A percentile compares a stretch with the other conserved stretches of the same genome.
Evolutionary conservation across 2,329 filamentous ascomycete genomes (phyloP).

Genomic region (Leptoxyphium fumago): DNA sequence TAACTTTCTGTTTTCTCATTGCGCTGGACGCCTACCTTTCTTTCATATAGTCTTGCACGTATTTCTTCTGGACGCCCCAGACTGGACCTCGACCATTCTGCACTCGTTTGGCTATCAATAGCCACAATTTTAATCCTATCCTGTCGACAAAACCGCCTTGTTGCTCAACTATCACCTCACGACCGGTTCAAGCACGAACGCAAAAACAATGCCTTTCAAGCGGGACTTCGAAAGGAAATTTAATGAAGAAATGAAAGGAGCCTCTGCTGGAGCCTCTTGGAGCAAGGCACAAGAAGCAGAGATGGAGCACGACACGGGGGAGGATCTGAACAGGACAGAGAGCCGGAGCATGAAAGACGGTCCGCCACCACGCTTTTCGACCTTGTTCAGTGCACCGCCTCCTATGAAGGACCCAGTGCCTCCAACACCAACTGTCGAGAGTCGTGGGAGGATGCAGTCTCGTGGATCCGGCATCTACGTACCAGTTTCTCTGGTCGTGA

Average conservation of each 20-base stretch:
- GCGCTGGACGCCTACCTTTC: too few species aligned
- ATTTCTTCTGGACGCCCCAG: too few species aligned
- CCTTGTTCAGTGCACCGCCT: constrained; percentile 12
- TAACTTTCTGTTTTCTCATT: too few species aligned
- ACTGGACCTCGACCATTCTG: too few species aligned
- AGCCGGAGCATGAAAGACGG: constrained; percentile 6
- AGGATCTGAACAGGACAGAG: constrained; percentile 9
- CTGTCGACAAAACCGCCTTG: too few species aligned
- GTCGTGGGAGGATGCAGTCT: constrained; percentile 11
- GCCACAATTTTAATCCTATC: too few species aligned
- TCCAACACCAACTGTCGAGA: constrained; percentile 10
- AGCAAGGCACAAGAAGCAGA: constrained; percentile 8
- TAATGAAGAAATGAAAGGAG: constrained; percentile 16
- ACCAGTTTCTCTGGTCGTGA: constrained; percentile 18
- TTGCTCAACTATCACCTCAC: background rate
- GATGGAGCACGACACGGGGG: constrained; percentile 8
- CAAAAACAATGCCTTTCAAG: constrained; percentile 14
- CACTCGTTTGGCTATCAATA: too few species aligned
- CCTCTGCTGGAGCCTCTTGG: background rate
- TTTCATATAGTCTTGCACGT: too few species aligned
- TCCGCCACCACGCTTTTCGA: constrained; percentile 18
- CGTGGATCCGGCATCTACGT: constrained; percentile 18
- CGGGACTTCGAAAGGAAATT: constrained; percentile 17
- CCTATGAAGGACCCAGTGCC: constrained; percentile 1
- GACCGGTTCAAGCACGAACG: background rate